Evolutionary conservation across 441 rosid genomes (phyloP), one percentile per base, ranked within the genome.

Genomic region (Corymbia citriodora): DNA sequence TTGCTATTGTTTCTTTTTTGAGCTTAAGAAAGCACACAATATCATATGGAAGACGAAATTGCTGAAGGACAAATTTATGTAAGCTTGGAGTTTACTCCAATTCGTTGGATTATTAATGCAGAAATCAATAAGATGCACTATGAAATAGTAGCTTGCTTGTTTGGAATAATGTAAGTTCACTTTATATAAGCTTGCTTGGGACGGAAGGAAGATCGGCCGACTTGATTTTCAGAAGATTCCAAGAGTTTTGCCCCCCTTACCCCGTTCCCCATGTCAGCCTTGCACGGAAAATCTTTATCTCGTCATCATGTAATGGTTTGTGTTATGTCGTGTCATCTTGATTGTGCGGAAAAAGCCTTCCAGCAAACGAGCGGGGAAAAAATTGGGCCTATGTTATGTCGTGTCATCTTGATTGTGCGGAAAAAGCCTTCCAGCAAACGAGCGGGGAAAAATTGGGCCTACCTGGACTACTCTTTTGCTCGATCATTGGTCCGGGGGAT

Each of bases 361-460:
- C 6, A 12, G 29, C 27, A 1, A 31, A 21, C 16, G 40, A 68
- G 40, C 16, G 40, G n/a, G 65, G n/a, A 59, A 59, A 59, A 25
- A 10, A 23, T 59, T 59, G 14, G 65, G 65, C 65, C 65, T 10
- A 59, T 7, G 2, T 21, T 7, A 4, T 74, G 5, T 36, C 2
- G 9, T 23, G 10, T 74, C n/a, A 2, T 40, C 0, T 40, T 23
- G 1, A 40, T 40, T 1, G 23, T 3, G 23, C 9, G 2, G 1
- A 19, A 12, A 74, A 12, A 79, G 10, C 52, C n/a, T 40, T 1
- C 10, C 6, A 12, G 29, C 27, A 1, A 31, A 21, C 16, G 40
- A 68, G 40, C 16, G 40, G n/a, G 65, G n/a, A 59, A 59, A 59
- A 25, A 10, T 59, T 59, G 14, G 65, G 65, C 65, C 65, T 10